A percentile compares a stretch with the other conserved stretches of the same genome.
phyloP scores from a whole-genome alignment of 1,284 basidiomycete species.

The Cutaneotrichosporon mucoides region DNA sequence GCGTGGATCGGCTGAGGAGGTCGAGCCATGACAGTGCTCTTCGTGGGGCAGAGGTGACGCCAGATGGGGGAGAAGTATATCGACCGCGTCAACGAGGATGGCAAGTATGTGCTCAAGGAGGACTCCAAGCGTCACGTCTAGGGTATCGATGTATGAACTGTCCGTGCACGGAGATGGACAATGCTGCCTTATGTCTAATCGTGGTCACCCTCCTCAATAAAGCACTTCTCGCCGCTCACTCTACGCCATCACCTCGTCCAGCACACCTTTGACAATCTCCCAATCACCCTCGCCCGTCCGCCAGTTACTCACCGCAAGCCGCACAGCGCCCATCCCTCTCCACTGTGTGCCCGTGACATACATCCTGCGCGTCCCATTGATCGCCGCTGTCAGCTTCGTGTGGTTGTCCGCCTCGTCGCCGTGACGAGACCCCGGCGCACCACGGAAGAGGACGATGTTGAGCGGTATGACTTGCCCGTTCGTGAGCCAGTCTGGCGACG shows the following conservation, averaged over 20 bases:
- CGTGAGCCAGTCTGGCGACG: conserved; percentile 11
- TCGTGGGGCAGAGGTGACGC: no score
- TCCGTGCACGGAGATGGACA: no score
- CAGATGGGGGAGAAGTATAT: no score
- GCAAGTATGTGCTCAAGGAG: no score
- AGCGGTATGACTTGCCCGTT: conserved; percentile 36
- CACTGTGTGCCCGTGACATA: conserved; percentile 52
- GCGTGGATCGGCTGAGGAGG: no score
- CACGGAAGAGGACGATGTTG: conserved; percentile 54
- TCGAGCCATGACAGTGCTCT: no score
- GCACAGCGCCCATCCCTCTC: conserved; percentile 48
- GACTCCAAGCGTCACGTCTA: no score
- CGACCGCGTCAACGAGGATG: no score
- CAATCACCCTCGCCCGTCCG: conserved; percentile 44
- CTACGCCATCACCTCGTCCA: conserved; percentile 19
- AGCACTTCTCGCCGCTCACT: no score
- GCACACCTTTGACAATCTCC: conserved; percentile 23
- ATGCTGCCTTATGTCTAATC: no score
- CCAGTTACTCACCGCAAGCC: conserved; percentile 55
- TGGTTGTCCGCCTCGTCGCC: conserved; percentile 15
- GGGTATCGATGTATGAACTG: no score
- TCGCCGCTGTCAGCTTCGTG: conserved; percentile 35
- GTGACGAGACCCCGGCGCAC: conserved; percentile 27
- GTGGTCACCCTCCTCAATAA: no score
- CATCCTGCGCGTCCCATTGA: conserved; percentile 49